These are phyloP conservation scores for Fusarium veterinarium DNA, from an alignment of 2,329 filamentous ascomycete genomes.

Conservation along the genomic window DNA sequence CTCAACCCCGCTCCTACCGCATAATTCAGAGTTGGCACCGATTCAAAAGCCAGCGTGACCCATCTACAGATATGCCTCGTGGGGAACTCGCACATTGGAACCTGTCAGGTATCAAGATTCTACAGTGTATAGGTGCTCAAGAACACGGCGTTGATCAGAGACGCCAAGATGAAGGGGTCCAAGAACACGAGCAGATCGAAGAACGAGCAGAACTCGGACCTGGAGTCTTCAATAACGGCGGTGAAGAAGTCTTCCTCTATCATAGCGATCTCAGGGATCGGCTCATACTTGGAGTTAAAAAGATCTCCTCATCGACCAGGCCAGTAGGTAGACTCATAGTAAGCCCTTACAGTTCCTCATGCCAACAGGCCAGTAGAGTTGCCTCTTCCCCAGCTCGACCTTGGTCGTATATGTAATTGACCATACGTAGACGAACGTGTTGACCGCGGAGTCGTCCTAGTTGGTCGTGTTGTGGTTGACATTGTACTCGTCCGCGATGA, in stretches of 20 bases:
- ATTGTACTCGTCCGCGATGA: background rate
- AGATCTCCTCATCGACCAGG: background rate
- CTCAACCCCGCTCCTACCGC: background rate
- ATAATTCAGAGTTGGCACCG: background rate
- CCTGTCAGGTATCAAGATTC: too few relatives aligned
- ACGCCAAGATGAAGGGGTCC: too few relatives aligned
- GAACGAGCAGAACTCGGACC: background rate
- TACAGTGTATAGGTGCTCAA: too few relatives aligned
- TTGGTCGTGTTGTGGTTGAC: background rate
- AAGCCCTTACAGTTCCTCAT: background rate
- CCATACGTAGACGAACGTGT: background rate
- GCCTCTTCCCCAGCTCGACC: background rate
- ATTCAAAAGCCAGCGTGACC: background rate
- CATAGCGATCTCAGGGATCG: background rate
- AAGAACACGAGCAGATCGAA: background rate
- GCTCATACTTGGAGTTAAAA: background rate
- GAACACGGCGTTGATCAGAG: too few relatives aligned
- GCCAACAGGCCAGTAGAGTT: background rate
- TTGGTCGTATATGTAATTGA: background rate
- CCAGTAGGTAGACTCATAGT: background rate
- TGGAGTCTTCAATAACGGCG: background rate
- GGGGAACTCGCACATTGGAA: too few relatives aligned
- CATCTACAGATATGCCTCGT: background rate
- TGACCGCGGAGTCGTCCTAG: background rate
- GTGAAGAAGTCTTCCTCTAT: background rate